Conservation (phyloP, 257 asterid genomes). For the Jaltomata sinuosa region DNA sequence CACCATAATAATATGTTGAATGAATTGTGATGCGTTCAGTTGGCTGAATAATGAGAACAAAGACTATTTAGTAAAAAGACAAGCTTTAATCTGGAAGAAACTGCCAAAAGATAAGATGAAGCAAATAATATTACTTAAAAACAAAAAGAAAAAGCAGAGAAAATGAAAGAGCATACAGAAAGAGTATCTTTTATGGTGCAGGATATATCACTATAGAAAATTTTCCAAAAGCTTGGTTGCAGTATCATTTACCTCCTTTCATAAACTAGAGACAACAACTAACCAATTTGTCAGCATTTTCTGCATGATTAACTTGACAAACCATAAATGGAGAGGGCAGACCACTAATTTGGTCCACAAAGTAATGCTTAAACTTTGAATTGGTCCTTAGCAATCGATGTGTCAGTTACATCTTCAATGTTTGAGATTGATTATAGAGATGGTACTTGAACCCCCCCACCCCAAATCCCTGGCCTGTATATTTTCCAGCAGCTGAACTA, state of each 20-base stretch:
- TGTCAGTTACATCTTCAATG: not conserved
- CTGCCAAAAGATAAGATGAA: not conserved
- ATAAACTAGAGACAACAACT: not conserved
- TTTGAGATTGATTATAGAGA: not conserved
- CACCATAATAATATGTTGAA: slow-evolving; percentile 91
- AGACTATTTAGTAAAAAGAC: slow-evolving; percentile 6
- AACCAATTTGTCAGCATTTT: not conserved
- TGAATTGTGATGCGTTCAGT: slow-evolving; percentile 80
- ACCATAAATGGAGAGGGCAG: not conserved
- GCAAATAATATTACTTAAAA: not conserved
- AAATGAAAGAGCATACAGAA: not conserved
- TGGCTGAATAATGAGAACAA: slow-evolving; percentile 38
- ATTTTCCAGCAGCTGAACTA: not conserved
- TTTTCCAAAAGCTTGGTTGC: not conserved
- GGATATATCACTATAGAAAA: not conserved
- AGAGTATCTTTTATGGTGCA: not conserved
- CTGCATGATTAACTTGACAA: not conserved
- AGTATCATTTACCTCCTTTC: not conserved
- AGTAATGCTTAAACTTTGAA: not conserved
- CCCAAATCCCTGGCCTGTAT: not conserved
- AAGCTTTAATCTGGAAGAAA: not conserved
- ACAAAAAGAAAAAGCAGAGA: not conserved
- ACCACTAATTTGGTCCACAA: not conserved
- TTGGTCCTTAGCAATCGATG: not conserved
- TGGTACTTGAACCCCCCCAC: not conserved